Conservation (phyloP, 208 protist species). For the Trypanosoma boissoni region DNA sequence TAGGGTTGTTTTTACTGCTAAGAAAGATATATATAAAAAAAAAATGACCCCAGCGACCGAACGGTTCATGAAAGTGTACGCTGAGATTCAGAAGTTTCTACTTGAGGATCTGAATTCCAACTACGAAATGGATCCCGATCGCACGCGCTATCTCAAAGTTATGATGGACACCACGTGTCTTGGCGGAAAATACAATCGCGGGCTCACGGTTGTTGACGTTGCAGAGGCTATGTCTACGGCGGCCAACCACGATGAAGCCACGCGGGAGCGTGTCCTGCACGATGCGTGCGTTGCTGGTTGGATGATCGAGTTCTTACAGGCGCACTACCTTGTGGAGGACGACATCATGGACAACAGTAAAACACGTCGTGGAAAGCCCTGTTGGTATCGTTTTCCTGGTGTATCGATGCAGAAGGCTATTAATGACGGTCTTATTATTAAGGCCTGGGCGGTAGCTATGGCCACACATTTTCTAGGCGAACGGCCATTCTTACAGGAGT, state of each 20-base stretch:
- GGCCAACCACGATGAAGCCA: conserved; percentile 22
- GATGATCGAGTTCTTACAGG: conserved; percentile 94
- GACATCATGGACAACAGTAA: conserved; percentile 97
- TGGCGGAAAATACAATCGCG: conserved; percentile 91
- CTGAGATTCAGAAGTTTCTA: conserved; percentile 69
- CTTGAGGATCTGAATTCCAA: conserved; percentile 38
- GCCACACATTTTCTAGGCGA: conserved; percentile 91
- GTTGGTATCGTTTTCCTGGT: conserved; percentile 92
- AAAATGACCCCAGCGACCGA: conserved; percentile 50
- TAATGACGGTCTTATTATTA: conserved; percentile 96
- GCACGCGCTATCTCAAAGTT: conserved; percentile 64
- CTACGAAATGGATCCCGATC: conserved; percentile 77
- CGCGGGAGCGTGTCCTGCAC: conserved; percentile 54
- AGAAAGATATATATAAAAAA: neutral
- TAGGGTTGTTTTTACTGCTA: too few species aligned
- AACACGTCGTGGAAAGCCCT: conserved; percentile 94
- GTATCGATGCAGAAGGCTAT: conserved; percentile 93
- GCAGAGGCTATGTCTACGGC: conserved; percentile 40
- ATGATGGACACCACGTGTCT: conserved; percentile 87
- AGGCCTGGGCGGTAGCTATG: conserved; percentile 89
- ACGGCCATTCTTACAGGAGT: conserved; percentile 78
- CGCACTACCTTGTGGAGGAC: conserved; percentile 96
- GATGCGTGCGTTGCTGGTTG: conserved; percentile 93
- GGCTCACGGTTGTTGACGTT: conserved; percentile 79
- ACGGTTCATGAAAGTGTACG: conserved; percentile 74